Evolutionary conservation across 2,329 filamentous ascomycete genomes (phyloP), one percentile per base, ranked within the genome.

Genomic region (Trichophyton simii): DNA sequence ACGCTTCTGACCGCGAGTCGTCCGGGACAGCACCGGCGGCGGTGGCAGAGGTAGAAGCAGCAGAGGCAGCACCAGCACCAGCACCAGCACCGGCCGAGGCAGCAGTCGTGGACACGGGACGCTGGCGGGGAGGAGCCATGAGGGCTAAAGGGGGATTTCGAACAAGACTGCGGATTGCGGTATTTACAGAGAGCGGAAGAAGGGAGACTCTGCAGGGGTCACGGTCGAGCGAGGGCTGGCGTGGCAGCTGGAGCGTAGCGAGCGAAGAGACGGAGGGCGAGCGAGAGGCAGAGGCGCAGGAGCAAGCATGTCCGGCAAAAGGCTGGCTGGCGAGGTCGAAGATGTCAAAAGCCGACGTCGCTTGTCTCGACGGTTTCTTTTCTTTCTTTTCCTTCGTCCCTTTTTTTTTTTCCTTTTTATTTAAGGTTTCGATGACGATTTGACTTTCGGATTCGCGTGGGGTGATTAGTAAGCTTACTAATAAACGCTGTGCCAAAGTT

Each of bases 1-100:
- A 77, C n/a, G 75, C 73, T 70, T 79, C 77, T 18, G 77, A 78
- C 63, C 77, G 71, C 28, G 76, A 77, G 66, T 79, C 77, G 62
- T 79, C 77, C 57, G 74, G 67, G 60, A 68, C 65, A 22, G 71
- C 25, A 15, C 6, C 13, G 9, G 15, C 20, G 18, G 46, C 22
- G 9, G 46, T 8, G 1, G 46, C 46, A 28, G 46, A 9, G 3
- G 46, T 52, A 13, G 46, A 2, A 11, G 46, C 22, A 28, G 46
- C 18, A 28, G 46, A 4, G 5, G 46, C 46, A 13, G 46, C 46
- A 20, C 18, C 69, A 31, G 71, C 64, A 57, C 36, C 20, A 28
- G 46, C 2, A 25, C n/a, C 22, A 52, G 46, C 7, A 25, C n/a
- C 22, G 28, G 46, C 46, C 18, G 46, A 18, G 20, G 46, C 4